These are phyloP conservation scores for barrel medic (Medicago truncatula) DNA, from an alignment of 306 rosid species.

Conservation along the genomic window DNA sequence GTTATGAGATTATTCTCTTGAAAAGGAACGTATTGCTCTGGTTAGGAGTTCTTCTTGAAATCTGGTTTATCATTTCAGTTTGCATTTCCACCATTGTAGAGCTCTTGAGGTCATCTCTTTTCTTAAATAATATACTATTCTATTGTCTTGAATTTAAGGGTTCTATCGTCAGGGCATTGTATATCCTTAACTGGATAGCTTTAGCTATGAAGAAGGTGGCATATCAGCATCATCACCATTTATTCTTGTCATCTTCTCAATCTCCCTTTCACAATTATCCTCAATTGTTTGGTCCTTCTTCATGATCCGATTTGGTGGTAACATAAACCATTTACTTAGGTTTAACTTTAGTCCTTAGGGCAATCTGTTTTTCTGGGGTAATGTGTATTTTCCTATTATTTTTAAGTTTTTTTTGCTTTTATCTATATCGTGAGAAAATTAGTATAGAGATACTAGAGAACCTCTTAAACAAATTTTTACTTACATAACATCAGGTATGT, in stretches of 20 bases:
- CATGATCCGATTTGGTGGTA: not conserved
- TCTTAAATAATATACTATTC: too few relatives aligned
- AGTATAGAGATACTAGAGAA: not conserved
- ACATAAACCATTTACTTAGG: not conserved
- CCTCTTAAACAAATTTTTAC: conserved; percentile 18
- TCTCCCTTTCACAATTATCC: not conserved
- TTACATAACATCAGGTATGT: conserved; percentile 6
- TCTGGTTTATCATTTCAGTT: too few relatives aligned
- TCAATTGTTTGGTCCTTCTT: not conserved
- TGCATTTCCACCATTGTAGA: too few relatives aligned
- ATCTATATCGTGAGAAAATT: conserved; percentile 15
- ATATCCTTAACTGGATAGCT: not conserved
- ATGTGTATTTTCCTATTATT: conserved; percentile 6
- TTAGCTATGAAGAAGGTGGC: not conserved
- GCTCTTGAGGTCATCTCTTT: too few relatives aligned
- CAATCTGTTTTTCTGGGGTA: not conserved
- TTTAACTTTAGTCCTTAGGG: not conserved
- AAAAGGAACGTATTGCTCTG: too few relatives aligned
- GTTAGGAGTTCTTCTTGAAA: too few relatives aligned
- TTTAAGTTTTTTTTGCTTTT: conserved; percentile 23
- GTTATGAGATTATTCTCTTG: too few relatives aligned
- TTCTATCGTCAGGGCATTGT: not conserved
- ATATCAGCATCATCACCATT: not conserved
- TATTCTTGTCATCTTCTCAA: not conserved
- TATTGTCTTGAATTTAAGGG: too few relatives aligned